Evolutionary conservation across 805 yeast species (phyloP).

Genomic region (Nakazawaea holstii): DNA sequence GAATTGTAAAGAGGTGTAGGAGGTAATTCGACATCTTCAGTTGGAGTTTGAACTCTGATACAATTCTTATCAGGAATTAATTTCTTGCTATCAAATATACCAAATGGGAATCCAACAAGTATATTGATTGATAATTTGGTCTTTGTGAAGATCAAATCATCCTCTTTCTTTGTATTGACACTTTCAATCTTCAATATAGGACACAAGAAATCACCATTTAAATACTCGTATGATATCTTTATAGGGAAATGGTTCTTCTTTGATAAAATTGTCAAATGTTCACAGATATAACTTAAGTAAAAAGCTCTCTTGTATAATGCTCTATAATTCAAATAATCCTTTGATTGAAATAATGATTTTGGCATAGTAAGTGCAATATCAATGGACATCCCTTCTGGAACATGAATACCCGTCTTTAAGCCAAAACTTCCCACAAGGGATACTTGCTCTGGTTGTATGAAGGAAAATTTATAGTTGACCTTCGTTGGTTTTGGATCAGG

Average conservation of each 20-base stretch:
- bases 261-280: slow-evolving; percentile 48
- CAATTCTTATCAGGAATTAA: slow-evolving; percentile 77
- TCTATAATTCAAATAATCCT: slow-evolving; percentile 87
- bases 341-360: slow-evolving; percentile 61
- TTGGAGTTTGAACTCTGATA: slow-evolving; percentile 55
- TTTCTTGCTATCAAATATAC: slow-evolving; percentile 68
- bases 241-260: slow-evolving; percentile 55
- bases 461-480: slow-evolving; percentile 67
- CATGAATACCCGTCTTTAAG: slow-evolving; percentile 69
- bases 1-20: slow-evolving; percentile 90
- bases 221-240: slow-evolving; percentile 54
- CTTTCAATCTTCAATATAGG: slow-evolving; percentile 69
- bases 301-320: slow-evolving; percentile 87
- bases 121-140: slow-evolving; percentile 70
- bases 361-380: slow-evolving; percentile 89
- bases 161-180: slow-evolving; percentile 41
- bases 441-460: slow-evolving; percentile 63
- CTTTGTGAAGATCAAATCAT: slow-evolving; percentile 52
- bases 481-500: slow-evolving; percentile 81
- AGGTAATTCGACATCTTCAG: slow-evolving; percentile 35
- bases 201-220: slow-evolving; percentile 71
- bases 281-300: slow-evolving; percentile 75
- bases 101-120: slow-evolving; percentile 67
- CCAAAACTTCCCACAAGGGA: slow-evolving; percentile 88
- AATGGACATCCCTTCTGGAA: slow-evolving; percentile 53